phyloP scores from a whole-genome alignment of 805 yeast genomes.

The Saturnispora hagleri region DNA sequence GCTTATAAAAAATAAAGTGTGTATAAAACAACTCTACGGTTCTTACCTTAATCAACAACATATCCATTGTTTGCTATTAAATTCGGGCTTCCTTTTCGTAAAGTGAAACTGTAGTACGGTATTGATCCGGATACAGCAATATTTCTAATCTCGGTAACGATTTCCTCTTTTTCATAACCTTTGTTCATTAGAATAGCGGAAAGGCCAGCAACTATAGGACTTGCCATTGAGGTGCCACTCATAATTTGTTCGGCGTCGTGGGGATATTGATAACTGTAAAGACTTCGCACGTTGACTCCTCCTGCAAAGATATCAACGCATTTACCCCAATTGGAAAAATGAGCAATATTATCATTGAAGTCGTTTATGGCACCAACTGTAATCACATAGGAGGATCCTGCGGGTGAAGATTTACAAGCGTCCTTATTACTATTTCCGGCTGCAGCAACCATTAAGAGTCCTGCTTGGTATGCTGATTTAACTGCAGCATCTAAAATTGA shows the following conservation, averaged over 20 bases:
- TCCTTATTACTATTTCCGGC: slow-evolving; percentile 78
- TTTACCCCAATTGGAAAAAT: slow-evolving; percentile 87
- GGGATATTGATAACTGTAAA: slow-evolving; percentile 21
- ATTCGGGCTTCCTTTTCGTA: slow-evolving; percentile 53
- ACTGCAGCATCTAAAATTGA: slow-evolving; percentile 65
- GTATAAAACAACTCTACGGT: neutral
- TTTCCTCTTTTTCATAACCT: slow-evolving; percentile 36
- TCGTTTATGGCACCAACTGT: slow-evolving; percentile 90
- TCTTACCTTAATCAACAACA: neutral
- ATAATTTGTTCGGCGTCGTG: slow-evolving; percentile 26
- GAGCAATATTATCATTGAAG: slow-evolving; percentile 55
- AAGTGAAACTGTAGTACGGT: slow-evolving; percentile 34
- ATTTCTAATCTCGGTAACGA: slow-evolving; percentile 35
- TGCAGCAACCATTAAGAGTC: slow-evolving; percentile 66
- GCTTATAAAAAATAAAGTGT: neutral
- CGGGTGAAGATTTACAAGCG: slow-evolving; percentile 84
- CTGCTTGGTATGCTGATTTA: slow-evolving; percentile 63
- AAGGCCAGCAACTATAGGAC: slow-evolving; percentile 66
- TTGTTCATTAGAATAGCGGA: slow-evolving; percentile 45
- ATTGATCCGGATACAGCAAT: slow-evolving; percentile 41
- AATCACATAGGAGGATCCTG: slow-evolving; percentile 60
- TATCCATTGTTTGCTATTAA: slow-evolving; percentile 32
- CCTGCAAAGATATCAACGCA: slow-evolving; percentile 84
- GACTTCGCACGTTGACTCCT: slow-evolving; percentile 60
- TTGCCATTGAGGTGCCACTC: slow-evolving; percentile 78